phyloP scores from a whole-genome alignment of 176 grass and related monocot species.

The Oryza brachyantha region DNA sequence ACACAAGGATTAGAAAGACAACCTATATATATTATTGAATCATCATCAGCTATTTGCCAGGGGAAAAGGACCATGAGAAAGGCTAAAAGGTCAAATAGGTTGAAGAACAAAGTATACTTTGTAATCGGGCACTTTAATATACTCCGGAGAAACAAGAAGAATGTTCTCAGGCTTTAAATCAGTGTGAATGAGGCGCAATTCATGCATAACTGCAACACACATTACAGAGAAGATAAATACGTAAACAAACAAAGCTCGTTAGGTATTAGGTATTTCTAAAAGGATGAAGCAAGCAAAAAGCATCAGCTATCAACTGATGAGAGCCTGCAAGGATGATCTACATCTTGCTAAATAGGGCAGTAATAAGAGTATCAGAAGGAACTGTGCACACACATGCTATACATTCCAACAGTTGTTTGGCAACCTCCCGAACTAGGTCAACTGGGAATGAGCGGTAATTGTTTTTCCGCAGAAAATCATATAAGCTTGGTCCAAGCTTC shows the following conservation, averaged over 20 bases:
- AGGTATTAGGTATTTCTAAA: constrained; percentile 32
- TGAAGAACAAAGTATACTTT: constrained; percentile 86
- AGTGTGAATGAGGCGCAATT: constrained; percentile 98
- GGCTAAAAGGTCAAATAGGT: background rate
- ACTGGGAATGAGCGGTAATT: constrained; percentile 79
- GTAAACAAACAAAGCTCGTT: constrained; percentile 22
- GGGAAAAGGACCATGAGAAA: background rate
- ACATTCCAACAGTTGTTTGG: constrained; percentile 79
- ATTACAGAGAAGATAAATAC: constrained; percentile 64
- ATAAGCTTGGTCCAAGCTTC: constrained; percentile 91
- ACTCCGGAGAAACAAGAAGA: constrained; percentile 96
- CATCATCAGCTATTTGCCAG: background rate
- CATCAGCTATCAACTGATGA: constrained; percentile 22
- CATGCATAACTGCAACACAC: constrained; percentile 99
- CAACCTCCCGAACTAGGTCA: constrained; percentile 74
- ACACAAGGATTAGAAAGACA: constrained; percentile 18
- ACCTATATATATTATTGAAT: background rate
- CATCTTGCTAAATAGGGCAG: constrained; percentile 17
- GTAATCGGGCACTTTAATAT: constrained; percentile 95
- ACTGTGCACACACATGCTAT: constrained; percentile 57
- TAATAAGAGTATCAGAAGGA: constrained; percentile 24
- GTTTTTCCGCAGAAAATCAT: constrained; percentile 78
- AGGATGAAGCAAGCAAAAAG: constrained; percentile 2
- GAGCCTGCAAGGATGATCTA: constrained; percentile 15
- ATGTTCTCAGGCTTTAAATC: constrained; percentile 99